Percentiles rank a stretch among this genome's conserved stretches.
phyloP scores from a whole-genome alignment of 2,329 filamentous ascomycete genomes.

The Blastomyces gilchristii region DNA sequence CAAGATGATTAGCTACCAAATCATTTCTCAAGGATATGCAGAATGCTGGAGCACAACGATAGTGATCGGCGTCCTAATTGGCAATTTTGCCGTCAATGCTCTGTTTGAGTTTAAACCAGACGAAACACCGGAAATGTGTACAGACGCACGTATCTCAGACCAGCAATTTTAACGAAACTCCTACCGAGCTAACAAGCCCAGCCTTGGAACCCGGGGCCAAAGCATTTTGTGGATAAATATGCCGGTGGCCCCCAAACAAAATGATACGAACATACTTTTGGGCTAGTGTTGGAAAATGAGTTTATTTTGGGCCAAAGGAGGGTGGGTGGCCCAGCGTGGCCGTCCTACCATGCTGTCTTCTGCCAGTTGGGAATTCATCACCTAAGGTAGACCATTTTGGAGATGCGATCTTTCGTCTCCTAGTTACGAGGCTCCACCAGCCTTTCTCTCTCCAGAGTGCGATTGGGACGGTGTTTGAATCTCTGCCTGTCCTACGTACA shows the following conservation, averaged over 20 bases:
- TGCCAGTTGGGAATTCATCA: not conserved
- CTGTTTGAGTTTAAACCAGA: not conserved
- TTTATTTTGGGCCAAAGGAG: not conserved
- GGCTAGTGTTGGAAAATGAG: not conserved
- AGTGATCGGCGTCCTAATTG: not conserved
- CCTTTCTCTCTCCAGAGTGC: not conserved
- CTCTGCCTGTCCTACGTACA: not conserved
- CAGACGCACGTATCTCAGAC: not conserved
- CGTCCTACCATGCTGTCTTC: not conserved
- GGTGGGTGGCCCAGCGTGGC: not conserved
- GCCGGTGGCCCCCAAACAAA: not conserved
- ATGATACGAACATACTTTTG: not conserved
- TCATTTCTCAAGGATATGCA: not conserved
- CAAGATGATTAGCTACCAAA: not conserved
- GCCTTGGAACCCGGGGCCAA: not conserved
- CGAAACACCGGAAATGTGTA: not conserved
- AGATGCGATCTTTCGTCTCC: not conserved
- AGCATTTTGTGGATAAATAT: not conserved
- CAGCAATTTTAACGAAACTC: not conserved
- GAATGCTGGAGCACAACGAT: not conserved
- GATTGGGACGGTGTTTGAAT: not conserved
- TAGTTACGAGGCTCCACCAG: not conserved
- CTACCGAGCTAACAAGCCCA: not conserved
- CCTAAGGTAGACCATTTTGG: not conserved
- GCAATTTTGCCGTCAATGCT: not conserved